A percentile compares a stretch with the other conserved stretches of the same genome.
phyloP scores from a whole-genome alignment of 495 filamentous ascomycete genomes.

The Massariosphaeria phaeospora region DNA sequence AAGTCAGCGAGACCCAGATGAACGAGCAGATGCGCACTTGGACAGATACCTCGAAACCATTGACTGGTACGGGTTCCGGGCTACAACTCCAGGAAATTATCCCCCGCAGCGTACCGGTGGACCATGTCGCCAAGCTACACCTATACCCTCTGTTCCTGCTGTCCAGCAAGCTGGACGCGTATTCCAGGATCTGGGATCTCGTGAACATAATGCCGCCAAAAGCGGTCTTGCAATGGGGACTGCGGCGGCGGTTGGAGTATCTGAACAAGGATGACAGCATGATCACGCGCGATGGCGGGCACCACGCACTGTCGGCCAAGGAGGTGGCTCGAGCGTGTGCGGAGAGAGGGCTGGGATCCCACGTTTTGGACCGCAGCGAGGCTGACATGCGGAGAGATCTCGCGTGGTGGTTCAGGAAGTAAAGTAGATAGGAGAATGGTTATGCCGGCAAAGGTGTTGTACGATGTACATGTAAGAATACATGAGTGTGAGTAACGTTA shows the following conservation, averaged over 20 bases:
- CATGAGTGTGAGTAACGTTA: no score
- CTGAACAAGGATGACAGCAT: slow-evolving; percentile 56
- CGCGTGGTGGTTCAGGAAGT: slow-evolving; percentile 17
- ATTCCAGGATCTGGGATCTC: slow-evolving; percentile 47
- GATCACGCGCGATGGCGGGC: slow-evolving; percentile 51
- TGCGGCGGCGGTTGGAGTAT: slow-evolving; percentile 49
- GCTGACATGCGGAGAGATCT: slow-evolving; percentile 31
- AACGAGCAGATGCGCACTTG: background rate
- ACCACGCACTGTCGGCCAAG: slow-evolving; percentile 45
- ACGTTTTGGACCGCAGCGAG: slow-evolving; percentile 38
- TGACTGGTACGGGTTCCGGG: no score
- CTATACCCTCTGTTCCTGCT: slow-evolving; percentile 16
- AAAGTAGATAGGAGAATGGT: background rate
- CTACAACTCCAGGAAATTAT: background rate
- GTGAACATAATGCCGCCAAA: slow-evolving; percentile 40
- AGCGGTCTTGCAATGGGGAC: slow-evolving; percentile 40
- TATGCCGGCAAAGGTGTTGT: no score
- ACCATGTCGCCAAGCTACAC: slow-evolving; percentile 1
- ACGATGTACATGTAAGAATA: no score
- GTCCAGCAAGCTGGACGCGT: slow-evolving; percentile 41
- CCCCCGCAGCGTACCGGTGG: background rate
- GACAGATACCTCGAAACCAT: no score
- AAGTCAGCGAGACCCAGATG: background rate
- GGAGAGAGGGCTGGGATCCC: slow-evolving; percentile 48
- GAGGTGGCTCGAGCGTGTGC: slow-evolving; percentile 57